Base-by-base conservation (phyloP, 2,329 filamentous ascomycete genomes). In the Penicillium janthinellum region DNA sequence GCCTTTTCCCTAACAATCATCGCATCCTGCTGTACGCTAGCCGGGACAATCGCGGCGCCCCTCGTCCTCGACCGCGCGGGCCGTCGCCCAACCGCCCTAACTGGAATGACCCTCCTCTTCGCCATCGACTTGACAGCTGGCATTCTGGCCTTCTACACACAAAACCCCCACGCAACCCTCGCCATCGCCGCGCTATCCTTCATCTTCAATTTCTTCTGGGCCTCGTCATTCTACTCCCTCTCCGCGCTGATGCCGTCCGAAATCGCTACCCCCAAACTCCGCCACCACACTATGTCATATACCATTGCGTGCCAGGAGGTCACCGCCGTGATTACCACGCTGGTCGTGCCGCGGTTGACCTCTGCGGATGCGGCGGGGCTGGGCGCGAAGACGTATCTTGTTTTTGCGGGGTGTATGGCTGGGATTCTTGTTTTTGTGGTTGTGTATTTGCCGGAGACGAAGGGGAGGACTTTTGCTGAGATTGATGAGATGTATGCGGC, bases 251-350 rank as follows among this genome's bases (percentile, higher is more conserved):
- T 75, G 68, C 73, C 73, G 4, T 69, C 74, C 3, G 74, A 76
- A 58, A 75, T 77, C 53, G 70, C 74, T 10, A 75, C 73, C 7
- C 71, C 71, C 35, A 72, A 71, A 48, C 68, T 77, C n/a, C 73
- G 74, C 42, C 71, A 76, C 59, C 70, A 72, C 42, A 76, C 74
- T 34, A 73, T 76, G 72, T 70, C 74, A 8, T 77, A 73, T 48
- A 72, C 75, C 2, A 66, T 75, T 39, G 71, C 71, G 3, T 77
- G 74, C 50, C 68, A 70, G 14, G 73, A 73, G 48, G 70, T 70
- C 12, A 77, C 74, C 5, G 74, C 75, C 2, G 73, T 77, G 14
- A 74, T 77, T 39, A 77, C 75, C n/a, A 77, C 75, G 4, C 70
- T 77, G 14, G 75, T 69, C 2, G 73, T 77, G 11, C 75, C 74